These are phyloP conservation scores for Lactifluus hygrophoroides DNA, from an alignment of 768 basidiomycete species.

Conservation along the genomic window DNA sequence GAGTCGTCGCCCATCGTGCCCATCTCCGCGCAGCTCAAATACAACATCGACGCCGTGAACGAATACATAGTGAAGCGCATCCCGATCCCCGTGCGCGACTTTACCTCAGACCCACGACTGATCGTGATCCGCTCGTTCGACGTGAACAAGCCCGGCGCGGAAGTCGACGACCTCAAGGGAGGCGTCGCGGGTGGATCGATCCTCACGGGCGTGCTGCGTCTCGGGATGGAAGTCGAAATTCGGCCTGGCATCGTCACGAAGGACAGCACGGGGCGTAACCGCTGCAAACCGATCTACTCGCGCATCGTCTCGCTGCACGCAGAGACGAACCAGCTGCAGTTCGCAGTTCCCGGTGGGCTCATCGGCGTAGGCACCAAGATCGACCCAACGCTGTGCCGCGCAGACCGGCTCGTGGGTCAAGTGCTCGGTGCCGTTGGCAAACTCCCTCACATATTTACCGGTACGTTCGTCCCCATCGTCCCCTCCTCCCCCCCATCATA, in stretches of 20 bases:
- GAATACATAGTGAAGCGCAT: conserved; percentile 97
- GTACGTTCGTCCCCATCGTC: conserved; percentile 29
- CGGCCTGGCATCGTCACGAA: conserved; percentile 96
- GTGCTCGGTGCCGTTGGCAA: conserved; percentile 93
- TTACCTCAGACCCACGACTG: conserved; percentile 81
- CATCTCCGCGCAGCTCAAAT: conserved; percentile 96
- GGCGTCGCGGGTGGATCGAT: conserved; percentile 98
- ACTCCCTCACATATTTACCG: conserved; percentile 87
- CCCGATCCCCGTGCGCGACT: conserved; percentile 90
- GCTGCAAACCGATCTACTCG: conserved; percentile 91
- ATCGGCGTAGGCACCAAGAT: conserved; percentile 98
- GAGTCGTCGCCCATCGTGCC: conserved; percentile 97
- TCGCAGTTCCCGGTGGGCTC: conserved; percentile 94
- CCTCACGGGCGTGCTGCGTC: conserved; percentile 79
- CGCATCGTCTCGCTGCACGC: conserved; percentile 87
- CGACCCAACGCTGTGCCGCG: conserved; percentile 93
- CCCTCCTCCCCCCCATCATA: neutral
- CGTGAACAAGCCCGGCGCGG: conserved; percentile 97
- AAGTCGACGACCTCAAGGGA: conserved; percentile 94
- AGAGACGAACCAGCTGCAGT: conserved; percentile 88
- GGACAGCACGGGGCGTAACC: conserved; percentile 80
- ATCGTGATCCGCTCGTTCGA: conserved; percentile 99
- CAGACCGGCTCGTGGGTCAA: conserved; percentile 94
- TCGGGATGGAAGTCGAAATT: conserved; percentile 94
- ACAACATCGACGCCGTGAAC: conserved; percentile 99